Conservation (phyloP, 176 grass and related monocot genomes). For the Musa itinerans region DNA sequence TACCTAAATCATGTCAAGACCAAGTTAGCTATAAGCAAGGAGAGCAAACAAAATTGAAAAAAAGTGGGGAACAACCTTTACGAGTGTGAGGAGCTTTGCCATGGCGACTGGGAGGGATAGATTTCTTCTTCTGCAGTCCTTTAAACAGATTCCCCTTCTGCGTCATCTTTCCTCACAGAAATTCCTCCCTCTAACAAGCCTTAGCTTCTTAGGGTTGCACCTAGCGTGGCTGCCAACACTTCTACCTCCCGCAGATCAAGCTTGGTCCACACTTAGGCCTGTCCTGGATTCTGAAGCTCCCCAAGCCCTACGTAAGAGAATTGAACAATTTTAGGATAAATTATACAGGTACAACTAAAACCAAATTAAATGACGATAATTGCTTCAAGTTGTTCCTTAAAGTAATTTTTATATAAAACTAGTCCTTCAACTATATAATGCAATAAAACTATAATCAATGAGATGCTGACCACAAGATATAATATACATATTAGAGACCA, state of each 20-base stretch:
- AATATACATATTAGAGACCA: too few species aligned
- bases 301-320: too few species aligned
- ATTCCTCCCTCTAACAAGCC: background rate
- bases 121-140: slow-evolving; percentile 72
- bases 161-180: slow-evolving; percentile 39
- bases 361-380: too few species aligned
- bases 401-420: too few species aligned
- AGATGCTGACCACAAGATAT: too few species aligned
- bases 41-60: background rate
- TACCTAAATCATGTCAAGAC: slow-evolving; percentile 33
- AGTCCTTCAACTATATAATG: too few species aligned
- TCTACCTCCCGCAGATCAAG: background rate
- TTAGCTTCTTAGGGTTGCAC: background rate
- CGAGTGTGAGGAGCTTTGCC: slow-evolving; percentile 56
- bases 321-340: too few species aligned
- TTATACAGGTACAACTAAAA: too few species aligned
- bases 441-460: too few species aligned
- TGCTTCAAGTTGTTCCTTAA: too few species aligned
- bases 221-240: background rate
- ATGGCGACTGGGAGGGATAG: slow-evolving; percentile 72
- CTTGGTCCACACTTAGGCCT: too few species aligned
- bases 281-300: too few species aligned
- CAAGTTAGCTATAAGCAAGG: slow-evolving; percentile 1
- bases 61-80: slow-evolving; percentile 34
- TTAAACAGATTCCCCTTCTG: slow-evolving; percentile 86